Conservation (phyloP, 495 filamentous ascomycete genomes). For the Penicillium desertorum region DNA sequence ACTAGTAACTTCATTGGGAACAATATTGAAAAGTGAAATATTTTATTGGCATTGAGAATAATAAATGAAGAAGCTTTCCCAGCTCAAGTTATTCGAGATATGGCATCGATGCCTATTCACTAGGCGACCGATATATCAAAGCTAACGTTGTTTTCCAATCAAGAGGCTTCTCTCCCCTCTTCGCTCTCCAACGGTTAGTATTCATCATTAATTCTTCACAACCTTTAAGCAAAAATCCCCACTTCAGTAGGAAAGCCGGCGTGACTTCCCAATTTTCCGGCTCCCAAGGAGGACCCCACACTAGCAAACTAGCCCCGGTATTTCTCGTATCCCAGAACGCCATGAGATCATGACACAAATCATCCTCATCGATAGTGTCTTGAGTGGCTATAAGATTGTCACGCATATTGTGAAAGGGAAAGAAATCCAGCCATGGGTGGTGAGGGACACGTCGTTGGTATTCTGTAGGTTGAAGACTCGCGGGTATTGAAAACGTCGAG, state of each 20-base stretch:
- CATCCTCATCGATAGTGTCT: no score
- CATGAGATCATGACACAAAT: no score
- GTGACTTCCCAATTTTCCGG: slow-evolving; percentile 32
- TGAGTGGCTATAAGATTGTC: no score
- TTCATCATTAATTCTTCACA: slow-evolving; percentile 23
- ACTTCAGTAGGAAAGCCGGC: slow-evolving; percentile 29
- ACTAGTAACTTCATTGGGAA: no score
- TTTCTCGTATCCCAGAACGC: slow-evolving; percentile 8
- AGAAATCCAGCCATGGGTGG: no score
- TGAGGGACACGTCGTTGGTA: slow-evolving; percentile 9
- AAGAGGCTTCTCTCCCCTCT: slow-evolving; percentile 20
- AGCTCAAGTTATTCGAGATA: no score
- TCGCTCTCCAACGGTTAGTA: slow-evolving; percentile 25
- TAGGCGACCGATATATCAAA: no score
- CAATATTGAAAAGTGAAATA: no score
- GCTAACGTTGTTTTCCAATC: neutral
- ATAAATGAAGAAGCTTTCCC: no score
- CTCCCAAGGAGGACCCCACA: slow-evolving; percentile 36
- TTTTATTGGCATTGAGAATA: no score
- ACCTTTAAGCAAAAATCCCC: slow-evolving; percentile 27
- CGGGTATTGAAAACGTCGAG: neutral
- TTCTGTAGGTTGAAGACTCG: neutral
- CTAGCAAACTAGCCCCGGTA: slow-evolving; percentile 18
- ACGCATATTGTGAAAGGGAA: no score
- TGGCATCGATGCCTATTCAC: no score